Base-by-base conservation (phyloP, 2,329 filamentous ascomycete species). In the Cladosporium sp. region DNA sequence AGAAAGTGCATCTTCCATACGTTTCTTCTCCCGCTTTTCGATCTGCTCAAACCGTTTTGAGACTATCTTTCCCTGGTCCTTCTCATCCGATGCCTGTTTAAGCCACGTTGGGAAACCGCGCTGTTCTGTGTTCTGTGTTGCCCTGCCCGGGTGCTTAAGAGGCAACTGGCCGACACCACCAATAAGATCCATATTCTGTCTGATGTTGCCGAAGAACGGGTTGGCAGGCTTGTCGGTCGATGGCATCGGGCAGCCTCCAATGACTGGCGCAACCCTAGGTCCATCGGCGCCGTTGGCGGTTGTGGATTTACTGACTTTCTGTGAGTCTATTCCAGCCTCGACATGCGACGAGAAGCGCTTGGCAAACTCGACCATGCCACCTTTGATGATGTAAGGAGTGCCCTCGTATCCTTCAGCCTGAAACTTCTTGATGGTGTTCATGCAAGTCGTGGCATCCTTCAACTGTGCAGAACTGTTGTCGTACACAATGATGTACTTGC, bases 361-460 rank as follows among this genome's bases (percentile, higher is more conserved):
- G 1, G 83, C 77, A 60, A 97, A 93, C 1, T 81, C 80, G 18
- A 78, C 75, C 63, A 95, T 95, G 0, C 93, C 93, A 35, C 91
- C 90, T 51, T 83, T 81, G 20, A 98, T 72, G 48, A 97, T 85
- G 62, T 82, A 84, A 0, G 83, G 79, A 3, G 78, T 76, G 11
- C 91, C 92, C 1, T 74, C 70, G 76, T 87, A 97, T 0, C 88
- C 88, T 67, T 95, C 91, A 47, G 78, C 84, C 1, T 82, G 82
- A 61, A 98, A 98, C 64, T 98, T 98, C 67, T 91, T 95, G 19
- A 96, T 78, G 55, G 93, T 94, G 66, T 95, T 95, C 57, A 88
- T 74, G 20, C 90, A 86, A 4, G 86, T 82, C 1, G 80, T 72
- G 0, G 91, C 88, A 66, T 98, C 93, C 56, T 90, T 88, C 62